Percentiles rank a stretch among this genome's conserved stretches.
These are phyloP conservation scores for Neurospora discreta DNA, from an alignment of 495 filamentous ascomycete genomes.

Conservation along the genomic window DNA sequence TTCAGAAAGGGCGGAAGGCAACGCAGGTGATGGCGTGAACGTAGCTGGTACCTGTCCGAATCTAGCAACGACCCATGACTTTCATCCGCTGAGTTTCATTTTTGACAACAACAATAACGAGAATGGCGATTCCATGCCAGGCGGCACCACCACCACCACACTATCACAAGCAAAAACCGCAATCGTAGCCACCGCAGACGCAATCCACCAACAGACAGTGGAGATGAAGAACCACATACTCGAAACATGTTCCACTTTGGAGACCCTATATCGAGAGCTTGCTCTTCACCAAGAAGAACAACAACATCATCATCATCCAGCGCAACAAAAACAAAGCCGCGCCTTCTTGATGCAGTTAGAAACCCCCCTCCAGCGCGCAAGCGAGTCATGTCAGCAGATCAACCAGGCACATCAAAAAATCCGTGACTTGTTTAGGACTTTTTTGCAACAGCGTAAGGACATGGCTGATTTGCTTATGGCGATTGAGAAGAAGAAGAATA, in stretches of 20 bases:
- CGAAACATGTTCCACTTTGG: not conserved
- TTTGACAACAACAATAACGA: not conserved
- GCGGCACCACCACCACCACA: not conserved
- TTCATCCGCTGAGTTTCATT: not conserved
- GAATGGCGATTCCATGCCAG: too few species aligned
- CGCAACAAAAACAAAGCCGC: not conserved
- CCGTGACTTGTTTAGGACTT: not conserved
- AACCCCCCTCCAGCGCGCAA: not conserved
- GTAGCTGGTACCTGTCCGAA: not conserved
- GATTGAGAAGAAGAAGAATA: not conserved
- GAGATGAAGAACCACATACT: not conserved
- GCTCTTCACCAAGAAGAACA: too few species aligned
- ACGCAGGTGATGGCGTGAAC: not conserved
- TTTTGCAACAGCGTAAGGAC: not conserved
- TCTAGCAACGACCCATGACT: rapidly evolving
- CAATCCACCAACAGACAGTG: not conserved
- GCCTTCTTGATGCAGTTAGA: not conserved
- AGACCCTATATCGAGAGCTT: rapidly evolving
- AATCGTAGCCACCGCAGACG: not conserved
- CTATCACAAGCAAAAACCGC: not conserved
- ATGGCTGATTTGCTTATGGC: not conserved
- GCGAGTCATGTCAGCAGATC: not conserved
- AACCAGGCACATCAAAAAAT: not conserved
- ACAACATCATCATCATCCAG: not conserved
- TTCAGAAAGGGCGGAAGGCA: not conserved